phyloP scores from a whole-genome alignment of 257 asterid genomes.

The Nicotiana knightiana region DNA sequence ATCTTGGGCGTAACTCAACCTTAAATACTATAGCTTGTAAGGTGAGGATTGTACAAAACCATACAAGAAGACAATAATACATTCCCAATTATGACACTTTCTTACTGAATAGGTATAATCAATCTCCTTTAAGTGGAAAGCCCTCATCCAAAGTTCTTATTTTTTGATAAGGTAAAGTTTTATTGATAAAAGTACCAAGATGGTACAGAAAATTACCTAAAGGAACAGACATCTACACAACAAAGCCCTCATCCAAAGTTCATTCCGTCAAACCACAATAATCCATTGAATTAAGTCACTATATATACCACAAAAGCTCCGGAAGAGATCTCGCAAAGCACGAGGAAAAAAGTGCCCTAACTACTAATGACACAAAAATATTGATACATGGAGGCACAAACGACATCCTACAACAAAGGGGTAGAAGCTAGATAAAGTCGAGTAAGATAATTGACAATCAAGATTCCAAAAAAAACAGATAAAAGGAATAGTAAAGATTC shows the following conservation, averaged over 20 bases:
- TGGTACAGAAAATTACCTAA: too few species aligned
- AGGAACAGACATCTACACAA: too few species aligned
- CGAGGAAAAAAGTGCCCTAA: neutral
- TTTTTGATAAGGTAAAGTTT: too few species aligned
- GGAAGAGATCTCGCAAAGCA: neutral
- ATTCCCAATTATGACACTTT: neutral
- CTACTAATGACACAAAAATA: neutral
- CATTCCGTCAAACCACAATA: neutral
- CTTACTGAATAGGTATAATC: neutral
- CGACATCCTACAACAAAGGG: neutral
- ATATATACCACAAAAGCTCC: neutral
- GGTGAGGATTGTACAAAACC: neutral
- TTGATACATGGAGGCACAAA: neutral
- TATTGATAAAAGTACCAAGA: too few species aligned
- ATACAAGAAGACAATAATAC: neutral
- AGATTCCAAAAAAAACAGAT: neutral
- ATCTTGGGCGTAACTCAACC: neutral
- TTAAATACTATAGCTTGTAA: neutral
- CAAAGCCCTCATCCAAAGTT: neutral
- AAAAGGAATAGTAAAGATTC: neutral
- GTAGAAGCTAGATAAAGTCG: neutral
- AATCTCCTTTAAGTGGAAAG: neutral
- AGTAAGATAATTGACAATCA: neutral
- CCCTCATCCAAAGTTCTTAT: neutral
- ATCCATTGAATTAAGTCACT: neutral